A percentile compares a stretch with the other conserved stretches of the same genome.
Evolutionary conservation across 169 alveolate genomes (phyloP).

Genomic region (Plasmodium sp.): DNA sequence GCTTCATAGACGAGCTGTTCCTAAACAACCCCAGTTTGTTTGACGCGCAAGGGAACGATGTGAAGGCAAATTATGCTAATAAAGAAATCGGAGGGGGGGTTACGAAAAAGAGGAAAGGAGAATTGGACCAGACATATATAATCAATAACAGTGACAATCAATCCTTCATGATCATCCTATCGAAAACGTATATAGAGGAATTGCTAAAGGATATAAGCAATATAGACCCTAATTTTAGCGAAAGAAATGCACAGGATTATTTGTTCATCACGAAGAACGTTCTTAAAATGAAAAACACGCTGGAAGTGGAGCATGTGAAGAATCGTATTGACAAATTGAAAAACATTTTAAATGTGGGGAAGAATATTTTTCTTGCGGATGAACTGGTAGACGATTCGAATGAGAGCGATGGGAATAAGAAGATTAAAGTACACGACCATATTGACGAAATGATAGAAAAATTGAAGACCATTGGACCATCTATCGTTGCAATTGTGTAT

Average conservation of each 20-base stretch:
- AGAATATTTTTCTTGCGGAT: slow-evolving; percentile 22
- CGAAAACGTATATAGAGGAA: slow-evolving; percentile 62
- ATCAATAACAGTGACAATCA: neutral
- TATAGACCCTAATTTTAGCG: slow-evolving; percentile 28
- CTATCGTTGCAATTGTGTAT: slow-evolving; percentile 19
- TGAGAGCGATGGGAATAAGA: neutral
- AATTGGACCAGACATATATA: slow-evolving; percentile 4
- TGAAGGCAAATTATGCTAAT: neutral
- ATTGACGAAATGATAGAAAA: slow-evolving; percentile 56
- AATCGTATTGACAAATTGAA: slow-evolving; percentile 45
- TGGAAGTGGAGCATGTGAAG: slow-evolving; percentile 20
- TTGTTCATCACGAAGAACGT: slow-evolving; percentile 49
- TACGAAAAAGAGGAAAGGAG: slow-evolving; percentile 27
- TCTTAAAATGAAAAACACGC: slow-evolving; percentile 32
- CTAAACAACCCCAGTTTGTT: slow-evolving; percentile 38
- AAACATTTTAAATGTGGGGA: slow-evolving; percentile 31
- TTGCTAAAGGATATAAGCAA: slow-evolving; percentile 37
- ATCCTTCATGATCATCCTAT: slow-evolving; percentile 3
- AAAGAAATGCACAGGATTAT: slow-evolving; percentile 30
- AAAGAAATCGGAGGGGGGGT: neutral
- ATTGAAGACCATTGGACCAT: slow-evolving; percentile 40
- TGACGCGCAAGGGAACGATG: neutral
- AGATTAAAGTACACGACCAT: slow-evolving; percentile 1
- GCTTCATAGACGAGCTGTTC: slow-evolving; percentile 68
- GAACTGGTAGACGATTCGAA: neutral